Conservation (phyloP, 176 grass and related monocot genomes). For the Juncus effusus region DNA sequence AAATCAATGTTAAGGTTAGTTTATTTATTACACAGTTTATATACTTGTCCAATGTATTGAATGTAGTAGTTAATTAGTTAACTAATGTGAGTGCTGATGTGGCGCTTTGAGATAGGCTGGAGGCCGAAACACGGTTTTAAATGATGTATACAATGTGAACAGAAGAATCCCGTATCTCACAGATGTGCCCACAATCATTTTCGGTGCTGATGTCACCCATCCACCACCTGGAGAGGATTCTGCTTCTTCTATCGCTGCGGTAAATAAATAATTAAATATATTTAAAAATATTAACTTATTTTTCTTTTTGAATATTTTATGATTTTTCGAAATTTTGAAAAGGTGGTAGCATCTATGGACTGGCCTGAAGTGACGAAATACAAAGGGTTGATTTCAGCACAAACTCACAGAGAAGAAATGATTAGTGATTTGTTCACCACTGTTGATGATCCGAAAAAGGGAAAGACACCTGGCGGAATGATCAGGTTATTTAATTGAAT, state of each 20-base stretch:
- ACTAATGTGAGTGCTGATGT: background rate
- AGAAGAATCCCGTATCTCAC: constrained; percentile 47
- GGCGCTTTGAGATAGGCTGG: constrained; percentile 39
- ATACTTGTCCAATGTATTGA: background rate
- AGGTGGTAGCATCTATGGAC: constrained; percentile 89
- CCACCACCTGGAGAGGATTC: constrained; percentile 74
- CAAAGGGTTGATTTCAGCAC: constrained; percentile 62
- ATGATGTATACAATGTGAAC: constrained; percentile 34
- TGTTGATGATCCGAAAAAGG: constrained; percentile 34
- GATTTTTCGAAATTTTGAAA: constrained; percentile 8
- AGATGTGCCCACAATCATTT: constrained; percentile 63
- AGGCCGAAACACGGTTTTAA: constrained; percentile 68
- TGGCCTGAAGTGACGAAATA: constrained; percentile 68
- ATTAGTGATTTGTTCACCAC: constrained; percentile 58
- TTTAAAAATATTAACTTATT: background rate
- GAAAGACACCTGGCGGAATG: constrained; percentile 43
- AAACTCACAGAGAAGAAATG: constrained; percentile 56
- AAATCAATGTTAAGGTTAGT: constrained; percentile 87
- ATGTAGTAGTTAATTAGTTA: background rate
- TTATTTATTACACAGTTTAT: background rate
- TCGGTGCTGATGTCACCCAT: constrained; percentile 79
- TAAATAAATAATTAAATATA: constrained; percentile 8
- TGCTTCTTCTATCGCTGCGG: constrained; percentile 72
- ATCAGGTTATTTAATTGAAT: constrained; percentile 39
- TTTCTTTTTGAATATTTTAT: background rate